Percentiles rank a stretch among this genome's conserved stretches.
Evolutionary conservation across 2,329 filamentous ascomycete species (phyloP).

Genomic region (Bimuria novae-zelandiae): DNA sequence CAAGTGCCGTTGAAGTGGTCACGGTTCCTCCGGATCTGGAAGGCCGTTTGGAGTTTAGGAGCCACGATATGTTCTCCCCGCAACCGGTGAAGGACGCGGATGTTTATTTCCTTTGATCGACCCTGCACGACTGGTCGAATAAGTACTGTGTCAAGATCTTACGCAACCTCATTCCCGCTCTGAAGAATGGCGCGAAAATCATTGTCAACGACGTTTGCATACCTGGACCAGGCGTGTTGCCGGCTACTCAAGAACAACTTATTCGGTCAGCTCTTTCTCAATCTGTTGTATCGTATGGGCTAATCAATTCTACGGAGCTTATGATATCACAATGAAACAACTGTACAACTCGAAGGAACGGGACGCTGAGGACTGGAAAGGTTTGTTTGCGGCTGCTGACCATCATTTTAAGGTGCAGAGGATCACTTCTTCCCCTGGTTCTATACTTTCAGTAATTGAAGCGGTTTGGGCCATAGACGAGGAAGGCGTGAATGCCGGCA

Average conservation of each 20-base stretch:
- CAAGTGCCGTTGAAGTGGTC: not conserved
- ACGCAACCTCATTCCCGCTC: not conserved
- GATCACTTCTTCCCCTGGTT: not conserved
- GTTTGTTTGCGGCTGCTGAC: conserved; percentile 36
- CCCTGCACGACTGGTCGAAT: conserved; percentile 42
- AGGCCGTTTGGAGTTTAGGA: not conserved
- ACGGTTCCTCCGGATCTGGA: conserved; percentile 3
- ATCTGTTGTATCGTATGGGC: not conserved
- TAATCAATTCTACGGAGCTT: conserved; percentile 1
- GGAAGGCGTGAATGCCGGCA: not conserved
- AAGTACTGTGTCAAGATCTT: conserved; percentile 37
- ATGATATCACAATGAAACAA: conserved; percentile 11
- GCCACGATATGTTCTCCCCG: conserved; percentile 9
- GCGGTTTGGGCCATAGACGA: not conserved
- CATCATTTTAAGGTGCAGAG: not conserved
- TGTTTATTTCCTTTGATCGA: conserved; percentile 34
- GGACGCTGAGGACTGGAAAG: conserved; percentile 48
- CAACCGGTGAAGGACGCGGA: conserved; percentile 11
- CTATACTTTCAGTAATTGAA: not conserved
- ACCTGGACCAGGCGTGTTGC: conserved; percentile 1
- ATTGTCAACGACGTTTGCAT: conserved; percentile 45
- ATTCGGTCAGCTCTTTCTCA: not conserved
- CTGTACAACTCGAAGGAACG: conserved; percentile 42
- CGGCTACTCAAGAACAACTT: conserved; percentile 4
- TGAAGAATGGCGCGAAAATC: conserved; percentile 52